Conservation (phyloP, 2,329 filamentous ascomycete genomes). For the Ascochyta fabae region DNA sequence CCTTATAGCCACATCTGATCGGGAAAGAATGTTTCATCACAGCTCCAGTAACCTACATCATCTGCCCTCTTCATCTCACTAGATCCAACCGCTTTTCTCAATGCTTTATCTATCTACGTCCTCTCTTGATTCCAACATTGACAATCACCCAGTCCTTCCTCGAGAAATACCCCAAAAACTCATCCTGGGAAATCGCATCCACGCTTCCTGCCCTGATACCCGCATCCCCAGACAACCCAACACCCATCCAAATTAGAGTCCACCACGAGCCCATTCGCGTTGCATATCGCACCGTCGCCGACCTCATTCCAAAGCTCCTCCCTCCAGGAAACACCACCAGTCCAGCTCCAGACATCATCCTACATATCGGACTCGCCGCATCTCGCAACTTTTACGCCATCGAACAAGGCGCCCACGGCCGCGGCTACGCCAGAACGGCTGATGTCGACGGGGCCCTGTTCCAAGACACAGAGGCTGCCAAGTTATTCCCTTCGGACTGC, state of each 20-base stretch:
- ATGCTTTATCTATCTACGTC: background rate
- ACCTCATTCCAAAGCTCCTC: constrained; percentile 38
- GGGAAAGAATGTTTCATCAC: too few species aligned
- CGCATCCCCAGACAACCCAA: constrained; percentile 27
- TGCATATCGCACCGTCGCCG: constrained; percentile 40
- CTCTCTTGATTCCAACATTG: constrained; percentile 3
- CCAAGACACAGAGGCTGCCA: constrained; percentile 24
- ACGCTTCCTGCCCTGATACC: constrained; percentile 45
- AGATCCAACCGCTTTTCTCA: background rate
- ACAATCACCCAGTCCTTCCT: constrained; percentile 41
- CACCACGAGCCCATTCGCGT: constrained; percentile 46
- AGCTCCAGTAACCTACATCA: too few species aligned
- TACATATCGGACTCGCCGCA: constrained; percentile 50
- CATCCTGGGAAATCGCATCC: constrained; percentile 49
- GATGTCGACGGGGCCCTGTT: constrained; percentile 45
- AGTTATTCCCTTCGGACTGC: background rate
- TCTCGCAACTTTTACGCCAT: constrained; percentile 45
- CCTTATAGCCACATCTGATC: too few species aligned
- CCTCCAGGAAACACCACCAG: constrained; percentile 25
- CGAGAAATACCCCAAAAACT: constrained; percentile 38
- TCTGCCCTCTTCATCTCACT: background rate
- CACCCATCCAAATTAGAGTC: constrained; percentile 45
- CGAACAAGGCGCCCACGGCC: constrained; percentile 38
- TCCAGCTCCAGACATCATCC: constrained; percentile 39
- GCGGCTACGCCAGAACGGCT: constrained; percentile 39